Conservation (phyloP, 148 eudicot species). For the Heliosperma pusillum region DNA sequence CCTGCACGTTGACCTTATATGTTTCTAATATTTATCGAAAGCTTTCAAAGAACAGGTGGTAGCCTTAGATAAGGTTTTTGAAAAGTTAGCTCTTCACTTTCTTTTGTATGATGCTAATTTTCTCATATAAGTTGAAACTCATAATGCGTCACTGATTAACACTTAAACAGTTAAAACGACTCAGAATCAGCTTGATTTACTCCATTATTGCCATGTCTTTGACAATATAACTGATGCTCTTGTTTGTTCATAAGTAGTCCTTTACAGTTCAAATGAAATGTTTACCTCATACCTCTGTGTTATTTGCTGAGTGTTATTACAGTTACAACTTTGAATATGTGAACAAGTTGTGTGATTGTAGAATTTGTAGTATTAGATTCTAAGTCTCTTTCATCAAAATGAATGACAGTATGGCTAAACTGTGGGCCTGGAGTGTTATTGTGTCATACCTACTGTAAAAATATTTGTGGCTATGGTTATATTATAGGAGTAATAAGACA, state of each 20-base stretch:
- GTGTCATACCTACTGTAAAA: slow-evolving; percentile 5
- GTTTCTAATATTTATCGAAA: not conserved
- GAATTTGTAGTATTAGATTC: not conserved
- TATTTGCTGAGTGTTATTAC: slow-evolving; percentile 1
- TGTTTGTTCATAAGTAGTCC: too few relatives aligned
- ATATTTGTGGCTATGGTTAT: slow-evolving; percentile 4
- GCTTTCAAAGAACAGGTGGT: not conserved
- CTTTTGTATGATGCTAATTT: not conserved
- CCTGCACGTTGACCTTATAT: not conserved
- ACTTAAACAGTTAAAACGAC: too few relatives aligned
- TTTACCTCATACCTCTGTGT: slow-evolving; percentile 1
- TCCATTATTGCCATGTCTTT: too few relatives aligned
- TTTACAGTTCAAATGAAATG: too few relatives aligned
- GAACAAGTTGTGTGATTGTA: not conserved
- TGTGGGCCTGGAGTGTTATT: slow-evolving; percentile 13
- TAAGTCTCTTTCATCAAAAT: slow-evolving; percentile 11
- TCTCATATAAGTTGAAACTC: not conserved
- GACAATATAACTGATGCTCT: too few relatives aligned
- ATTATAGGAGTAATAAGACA: not conserved
- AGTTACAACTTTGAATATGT: too few relatives aligned
- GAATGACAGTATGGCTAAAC: not conserved
- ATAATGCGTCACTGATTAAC: too few relatives aligned
- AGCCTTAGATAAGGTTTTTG: not conserved
- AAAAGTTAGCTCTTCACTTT: not conserved
- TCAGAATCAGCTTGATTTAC: too few relatives aligned